Conservation (phyloP, 2,329 filamentous ascomycete species). For the Lachnellula occidentalis region DNA sequence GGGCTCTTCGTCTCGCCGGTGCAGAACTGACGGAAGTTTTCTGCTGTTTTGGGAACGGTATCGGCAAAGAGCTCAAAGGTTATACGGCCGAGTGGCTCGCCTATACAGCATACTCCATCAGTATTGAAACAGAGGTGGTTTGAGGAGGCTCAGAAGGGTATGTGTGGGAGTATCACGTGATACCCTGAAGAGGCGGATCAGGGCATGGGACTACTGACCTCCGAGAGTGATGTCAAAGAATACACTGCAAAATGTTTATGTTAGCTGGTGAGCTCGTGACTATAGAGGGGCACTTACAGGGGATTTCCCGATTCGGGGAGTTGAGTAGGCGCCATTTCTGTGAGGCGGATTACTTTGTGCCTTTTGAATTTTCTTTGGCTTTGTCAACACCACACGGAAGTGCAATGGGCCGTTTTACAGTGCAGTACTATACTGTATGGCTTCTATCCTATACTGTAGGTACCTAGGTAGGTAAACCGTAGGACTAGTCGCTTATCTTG, state of each 20-base stretch:
- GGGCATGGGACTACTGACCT: conserved; percentile 45
- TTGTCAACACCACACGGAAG: neutral
- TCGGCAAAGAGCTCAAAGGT: conserved; percentile 88
- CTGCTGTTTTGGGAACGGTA: conserved; percentile 78
- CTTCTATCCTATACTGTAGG: neutral
- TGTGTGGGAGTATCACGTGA: conserved; percentile 23
- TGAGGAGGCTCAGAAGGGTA: neutral
- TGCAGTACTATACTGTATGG: neutral
- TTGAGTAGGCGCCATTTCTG: conserved; percentile 34
- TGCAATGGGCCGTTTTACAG: neutral
- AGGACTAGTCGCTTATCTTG: neutral
- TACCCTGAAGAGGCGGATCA: conserved; percentile 3
- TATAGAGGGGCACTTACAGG: conserved; percentile 32
- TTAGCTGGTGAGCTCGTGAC: conserved; percentile 15
- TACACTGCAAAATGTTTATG: conserved; percentile 18
- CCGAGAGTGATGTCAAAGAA: conserved; percentile 75
- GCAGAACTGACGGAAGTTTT: conserved; percentile 97
- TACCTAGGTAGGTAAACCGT: no score
- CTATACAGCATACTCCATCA: conserved; percentile 38
- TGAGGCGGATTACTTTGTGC: neutral
- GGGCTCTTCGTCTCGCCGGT: conserved; percentile 84
- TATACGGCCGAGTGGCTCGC: conserved; percentile 79
- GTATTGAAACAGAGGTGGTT: conserved; percentile 4
- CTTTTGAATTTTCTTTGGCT: neutral
- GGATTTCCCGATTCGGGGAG: conserved; percentile 40